Evolutionary conservation across 495 filamentous ascomycete genomes (phyloP), one percentile per base, ranked within the genome.

Genomic region (Aspergillus carlsbadensis): DNA sequence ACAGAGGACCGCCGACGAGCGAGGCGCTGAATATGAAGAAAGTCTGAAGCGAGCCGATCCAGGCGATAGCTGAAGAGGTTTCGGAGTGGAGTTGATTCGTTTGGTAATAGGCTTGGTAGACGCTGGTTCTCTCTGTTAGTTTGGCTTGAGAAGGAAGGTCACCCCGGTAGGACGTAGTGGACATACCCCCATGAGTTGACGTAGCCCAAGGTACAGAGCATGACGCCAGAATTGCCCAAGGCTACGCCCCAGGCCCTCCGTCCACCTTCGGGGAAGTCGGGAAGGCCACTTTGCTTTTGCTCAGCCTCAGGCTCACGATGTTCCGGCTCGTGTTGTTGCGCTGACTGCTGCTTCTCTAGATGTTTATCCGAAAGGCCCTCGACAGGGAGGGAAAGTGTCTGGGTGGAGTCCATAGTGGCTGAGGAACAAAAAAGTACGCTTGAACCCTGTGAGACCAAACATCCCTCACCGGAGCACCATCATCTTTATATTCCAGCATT

Each of bases 31-130:
- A 83, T 29, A 75, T 66, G 26, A 80, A 53, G 57, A 82, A 84
- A 2, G 66, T 52, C 8, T 68, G 42, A 8, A 84, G 52, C 0
- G 82, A 84, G 6, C 82, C 81, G 47, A 86, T 82, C 83, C 82
- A 86, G 18, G 57, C 31, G 24, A 63, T 58, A 20, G 51, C 33
- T 0, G 51, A 57, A 7, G 63, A 40, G 24, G 54, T 59, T 17
- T 65, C 2, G 3, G 52, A 24, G 1, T 29, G 43, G 10, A 74
- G 56, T 17, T 66, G 57, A 20, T 56, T 45, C 11, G 21, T 36
- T 35, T 60, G 40, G 33, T 73, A 73, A 37, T 70, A 70, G n/a
- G 62, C 60, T 57, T 71, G 62, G 47, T 64, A 73, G 31, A 67
- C 60, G 11, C 51, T 59, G 36, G 18, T 8, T 8, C 15, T 33